phyloP scores from a whole-genome alignment of 257 asterid species.

The Primulina eburnea region DNA sequence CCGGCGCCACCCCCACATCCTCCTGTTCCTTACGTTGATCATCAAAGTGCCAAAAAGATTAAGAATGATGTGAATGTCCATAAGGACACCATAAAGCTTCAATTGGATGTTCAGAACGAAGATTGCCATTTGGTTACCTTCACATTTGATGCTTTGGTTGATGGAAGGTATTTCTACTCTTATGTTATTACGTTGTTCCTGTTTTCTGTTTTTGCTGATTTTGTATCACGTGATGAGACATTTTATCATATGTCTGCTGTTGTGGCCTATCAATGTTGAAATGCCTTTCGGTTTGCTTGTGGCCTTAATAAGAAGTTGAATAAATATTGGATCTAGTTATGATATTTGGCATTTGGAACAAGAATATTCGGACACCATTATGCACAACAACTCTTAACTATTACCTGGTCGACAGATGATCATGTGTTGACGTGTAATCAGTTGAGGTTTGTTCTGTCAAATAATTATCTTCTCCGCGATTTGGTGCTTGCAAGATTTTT shows the following conservation, averaged over 20 bases:
- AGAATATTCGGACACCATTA: background rate
- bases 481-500: background rate
- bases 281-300: conserved; percentile 13
- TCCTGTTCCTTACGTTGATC: conserved; percentile 75
- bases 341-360: conserved; percentile 8
- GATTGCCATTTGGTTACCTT: conserved; percentile 72
- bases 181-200: conserved; percentile 6
- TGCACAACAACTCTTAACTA: background rate
- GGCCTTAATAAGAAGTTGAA: conserved; percentile 3
- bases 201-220: background rate
- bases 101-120: conserved; percentile 46
- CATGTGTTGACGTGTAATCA: background rate
- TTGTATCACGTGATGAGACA: background rate
- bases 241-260: background rate
- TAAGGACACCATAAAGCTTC: conserved; percentile 67
- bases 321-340: background rate
- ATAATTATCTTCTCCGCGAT: conserved; percentile 7
- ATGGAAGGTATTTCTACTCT: conserved; percentile 60
- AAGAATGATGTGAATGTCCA: conserved; percentile 86
- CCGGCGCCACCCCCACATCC: conserved; percentile 30
- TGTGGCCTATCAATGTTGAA: background rate
- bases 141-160: conserved; percentile 82
- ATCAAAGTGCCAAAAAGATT: conserved; percentile 73
- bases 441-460: background rate
- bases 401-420: conserved; percentile 3